Evolutionary conservation across 441 rosid genomes (phyloP), one percentile per base, ranked within the genome.

Genomic region (Metrosideros polymorpha): DNA sequence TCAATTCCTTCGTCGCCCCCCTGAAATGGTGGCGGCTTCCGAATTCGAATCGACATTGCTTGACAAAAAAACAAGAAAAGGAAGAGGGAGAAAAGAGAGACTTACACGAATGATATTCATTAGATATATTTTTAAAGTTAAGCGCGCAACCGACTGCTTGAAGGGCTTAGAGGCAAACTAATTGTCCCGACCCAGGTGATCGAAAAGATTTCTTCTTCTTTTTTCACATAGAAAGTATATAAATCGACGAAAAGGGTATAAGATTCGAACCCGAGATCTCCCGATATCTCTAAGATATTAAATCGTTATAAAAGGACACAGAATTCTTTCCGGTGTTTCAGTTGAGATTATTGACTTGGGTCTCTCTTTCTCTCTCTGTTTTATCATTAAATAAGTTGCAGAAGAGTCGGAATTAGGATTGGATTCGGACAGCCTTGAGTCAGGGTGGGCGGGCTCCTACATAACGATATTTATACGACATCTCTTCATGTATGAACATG

Each of bases 261-360:
- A 35, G 39, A 61, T 29, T 61, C 12, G 3, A 61, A 61, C 10
- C 54, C 6, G 10, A 61, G 39, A n/a, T n/a, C n/a, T n/a, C n/a
- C n/a, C n/a, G n/a, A n/a, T n/a, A 15, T 61, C 5, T 61, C 39
- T 29, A 61, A 29, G 15, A 29, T 15, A 61, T 7, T 29, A 61
- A 52, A 52, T 19, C 54, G 1, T 4, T 30, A 61, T 7, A 61
- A 30, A 61, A 30, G 3, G 39, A 22, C 19, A 61, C 5, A n/a
- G n/a, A n/a, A n/a, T n/a, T n/a, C n/a, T n/a, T n/a, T n/a, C n/a
- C n/a, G n/a, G n/a, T 82, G 92, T 49, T 89, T 89, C 83, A 1
- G 89, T 45, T 88, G 89, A 89, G 85, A 75, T 88, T 87, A 85
- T 88, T 86, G 91, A 86, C 89, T 84, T 54, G 84, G 55, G 57